Evolutionary conservation across 805 yeast species (phyloP).

Genomic region (Scheffersomyces amazonensis): DNA sequence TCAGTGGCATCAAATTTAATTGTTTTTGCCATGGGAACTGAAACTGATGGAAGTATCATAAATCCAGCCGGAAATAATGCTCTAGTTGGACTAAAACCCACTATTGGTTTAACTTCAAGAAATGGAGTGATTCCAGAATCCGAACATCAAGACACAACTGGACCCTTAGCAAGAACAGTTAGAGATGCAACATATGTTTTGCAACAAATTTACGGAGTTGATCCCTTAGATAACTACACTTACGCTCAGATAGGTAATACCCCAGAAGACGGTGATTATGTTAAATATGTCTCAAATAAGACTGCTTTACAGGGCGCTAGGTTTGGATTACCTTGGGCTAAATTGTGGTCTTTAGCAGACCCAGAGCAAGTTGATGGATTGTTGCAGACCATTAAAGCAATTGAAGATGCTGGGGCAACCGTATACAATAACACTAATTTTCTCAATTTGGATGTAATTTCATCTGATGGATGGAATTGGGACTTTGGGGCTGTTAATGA

Average conservation of each 20-base stretch:
- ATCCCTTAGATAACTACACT: slow-evolving; percentile 15
- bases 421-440: slow-evolving; percentile 24
- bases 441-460: slow-evolving; percentile 19
- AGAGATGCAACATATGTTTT: slow-evolving; percentile 22
- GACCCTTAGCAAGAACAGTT: slow-evolving; percentile 23
- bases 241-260: slow-evolving; percentile 19
- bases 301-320: slow-evolving; percentile 22
- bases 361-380: slow-evolving; percentile 14
- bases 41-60: slow-evolving; percentile 25
- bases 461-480: slow-evolving; percentile 27
- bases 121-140: slow-evolving; percentile 24
- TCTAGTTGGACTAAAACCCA: slow-evolving; percentile 23
- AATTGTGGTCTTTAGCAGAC: slow-evolving; percentile 14
- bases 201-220: slow-evolving; percentile 22
- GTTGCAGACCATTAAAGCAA: slow-evolving; percentile 11
- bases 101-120: slow-evolving; percentile 24
- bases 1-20: slow-evolving; percentile 23
- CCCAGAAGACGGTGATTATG: slow-evolving; percentile 23
- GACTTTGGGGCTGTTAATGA: slow-evolving; percentile 20
- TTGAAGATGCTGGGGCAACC: slow-evolving; percentile 22
- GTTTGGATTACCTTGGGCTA: slow-evolving; percentile 26
- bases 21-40: slow-evolving; percentile 23
- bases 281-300: slow-evolving; percentile 18
- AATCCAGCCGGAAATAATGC: slow-evolving; percentile 23
- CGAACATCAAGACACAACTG: slow-evolving; percentile 23